Conservation (phyloP, 2,329 filamentous ascomycete genomes). For the Orbilia blumenaviensis region DNA sequence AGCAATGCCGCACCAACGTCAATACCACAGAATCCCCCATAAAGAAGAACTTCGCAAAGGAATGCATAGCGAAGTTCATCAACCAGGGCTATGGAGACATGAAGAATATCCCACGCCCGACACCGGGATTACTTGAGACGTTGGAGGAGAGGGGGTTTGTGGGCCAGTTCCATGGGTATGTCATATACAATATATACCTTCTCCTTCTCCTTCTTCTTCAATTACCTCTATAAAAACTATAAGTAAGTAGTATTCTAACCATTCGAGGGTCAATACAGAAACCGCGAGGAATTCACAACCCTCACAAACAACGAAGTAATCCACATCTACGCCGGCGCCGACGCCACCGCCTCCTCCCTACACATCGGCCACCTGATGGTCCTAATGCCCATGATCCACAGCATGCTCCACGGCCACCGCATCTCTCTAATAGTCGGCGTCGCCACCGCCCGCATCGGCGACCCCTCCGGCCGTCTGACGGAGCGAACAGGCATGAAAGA, state of each 20-base stretch:
- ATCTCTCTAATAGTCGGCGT: slow-evolving; percentile 70
- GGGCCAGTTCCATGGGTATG: slow-evolving; percentile 48
- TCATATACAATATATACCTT: too few relatives aligned
- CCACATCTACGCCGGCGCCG: slow-evolving; percentile 76
- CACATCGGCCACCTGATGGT: slow-evolving; percentile 83
- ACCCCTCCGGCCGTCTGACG: slow-evolving; percentile 72
- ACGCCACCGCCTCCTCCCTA: slow-evolving; percentile 80
- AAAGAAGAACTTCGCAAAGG: slow-evolving; percentile 32
- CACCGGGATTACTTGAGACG: slow-evolving; percentile 4
- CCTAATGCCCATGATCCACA: slow-evolving; percentile 84
- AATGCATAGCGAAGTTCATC: slow-evolving; percentile 37
- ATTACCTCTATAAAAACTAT: not conserved
- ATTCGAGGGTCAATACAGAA: not conserved
- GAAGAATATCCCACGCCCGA: slow-evolving; percentile 25
- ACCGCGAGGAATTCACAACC: slow-evolving; percentile 22
- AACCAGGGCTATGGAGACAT: slow-evolving; percentile 43
- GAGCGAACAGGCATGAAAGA: slow-evolving; percentile 55
- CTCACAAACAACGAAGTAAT: slow-evolving; percentile 26
- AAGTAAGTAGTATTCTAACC: not conserved
- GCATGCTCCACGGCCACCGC: slow-evolving; percentile 78
- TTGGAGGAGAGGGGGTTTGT: slow-evolving; percentile 31
- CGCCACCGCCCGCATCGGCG: slow-evolving; percentile 79
- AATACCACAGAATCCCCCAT: slow-evolving; percentile 22
- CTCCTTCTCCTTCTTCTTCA: too few relatives aligned
- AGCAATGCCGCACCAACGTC: slow-evolving; percentile 44